Conservation (phyloP, 352 stramenopile genomes). For the Aphanomyces invadans region DNA sequence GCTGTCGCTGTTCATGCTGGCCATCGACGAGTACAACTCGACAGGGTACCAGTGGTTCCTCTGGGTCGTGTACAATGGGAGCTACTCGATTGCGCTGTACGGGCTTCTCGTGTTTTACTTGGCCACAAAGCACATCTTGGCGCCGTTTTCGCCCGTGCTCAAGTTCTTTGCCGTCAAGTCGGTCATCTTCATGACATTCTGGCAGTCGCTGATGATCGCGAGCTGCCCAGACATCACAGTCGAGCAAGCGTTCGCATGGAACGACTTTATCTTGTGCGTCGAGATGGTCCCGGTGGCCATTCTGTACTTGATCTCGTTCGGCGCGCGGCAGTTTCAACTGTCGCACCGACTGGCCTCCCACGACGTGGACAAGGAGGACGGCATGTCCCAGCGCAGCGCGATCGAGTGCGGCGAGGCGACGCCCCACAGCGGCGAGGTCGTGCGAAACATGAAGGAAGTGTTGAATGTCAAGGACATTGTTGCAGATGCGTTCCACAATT, state of each 20-base stretch:
- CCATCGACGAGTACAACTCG: conserved; percentile 65
- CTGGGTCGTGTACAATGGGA: conserved; percentile 86
- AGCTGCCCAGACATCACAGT: conserved; percentile 80
- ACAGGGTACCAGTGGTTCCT: conserved; percentile 72
- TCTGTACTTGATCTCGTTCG: conserved; percentile 72
- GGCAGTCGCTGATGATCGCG: conserved; percentile 81
- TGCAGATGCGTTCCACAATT: conserved; percentile 80
- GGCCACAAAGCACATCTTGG: conserved; percentile 77
- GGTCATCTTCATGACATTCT: conserved; percentile 91
- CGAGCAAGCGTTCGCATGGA: conserved; percentile 82
- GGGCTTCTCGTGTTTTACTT: conserved; percentile 87
- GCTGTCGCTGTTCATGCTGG: conserved; percentile 77
- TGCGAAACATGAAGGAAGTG: conserved; percentile 87
- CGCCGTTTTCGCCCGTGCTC: conserved; percentile 78
- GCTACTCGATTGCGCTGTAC: conserved; percentile 87
- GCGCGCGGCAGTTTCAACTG: conserved; percentile 73
- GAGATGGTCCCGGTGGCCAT: conserved; percentile 85
- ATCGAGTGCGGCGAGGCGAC: too few species aligned
- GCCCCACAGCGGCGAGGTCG: conserved; percentile 42
- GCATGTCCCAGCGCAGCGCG: too few species aligned
- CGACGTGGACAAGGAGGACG: conserved; percentile 12
- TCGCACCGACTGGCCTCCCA: conserved; percentile 42
- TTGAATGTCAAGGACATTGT: conserved; percentile 71
- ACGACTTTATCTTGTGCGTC: conserved; percentile 85
- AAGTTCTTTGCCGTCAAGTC: conserved; percentile 92